These are phyloP conservation scores for Colletotrichum filicis DNA, from an alignment of 2,329 filamentous ascomycete species.

Conservation along the genomic window DNA sequence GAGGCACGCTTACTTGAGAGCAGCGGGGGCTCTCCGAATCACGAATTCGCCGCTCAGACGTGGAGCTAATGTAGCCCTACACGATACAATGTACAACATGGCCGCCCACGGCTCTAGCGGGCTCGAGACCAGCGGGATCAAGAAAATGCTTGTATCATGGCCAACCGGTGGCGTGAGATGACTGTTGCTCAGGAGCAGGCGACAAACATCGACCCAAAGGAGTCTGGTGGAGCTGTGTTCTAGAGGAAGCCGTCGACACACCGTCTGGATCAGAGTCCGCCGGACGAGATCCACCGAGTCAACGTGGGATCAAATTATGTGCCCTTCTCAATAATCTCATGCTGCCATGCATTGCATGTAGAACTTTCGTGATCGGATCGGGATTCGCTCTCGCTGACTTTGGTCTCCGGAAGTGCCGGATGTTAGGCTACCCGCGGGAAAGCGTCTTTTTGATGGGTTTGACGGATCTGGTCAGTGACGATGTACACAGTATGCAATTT, in stretches of 20 bases:
- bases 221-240: background rate
- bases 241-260: background rate
- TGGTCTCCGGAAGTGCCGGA: constrained; percentile 19
- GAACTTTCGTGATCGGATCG: background rate
- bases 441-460: background rate
- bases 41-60: constrained; percentile 3
- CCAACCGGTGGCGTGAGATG: background rate
- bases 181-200: no score
- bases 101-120: background rate
- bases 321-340: background rate
- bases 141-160: background rate
- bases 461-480: background rate
- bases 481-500: background rate
- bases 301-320: background rate
- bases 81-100: background rate
- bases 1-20: background rate
- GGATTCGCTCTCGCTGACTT: background rate
- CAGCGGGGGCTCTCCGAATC: background rate
- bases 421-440: background rate
- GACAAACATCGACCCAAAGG: background rate
- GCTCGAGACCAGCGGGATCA: background rate
- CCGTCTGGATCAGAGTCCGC: background rate
- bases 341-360: background rate
- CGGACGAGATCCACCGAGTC: background rate
- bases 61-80: background rate